Percentiles rank a stretch among this genome's conserved stretches.
Evolutionary conservation across 495 filamentous ascomycete species (phyloP).

Genomic region (Saxophila tyrrhenica): DNA sequence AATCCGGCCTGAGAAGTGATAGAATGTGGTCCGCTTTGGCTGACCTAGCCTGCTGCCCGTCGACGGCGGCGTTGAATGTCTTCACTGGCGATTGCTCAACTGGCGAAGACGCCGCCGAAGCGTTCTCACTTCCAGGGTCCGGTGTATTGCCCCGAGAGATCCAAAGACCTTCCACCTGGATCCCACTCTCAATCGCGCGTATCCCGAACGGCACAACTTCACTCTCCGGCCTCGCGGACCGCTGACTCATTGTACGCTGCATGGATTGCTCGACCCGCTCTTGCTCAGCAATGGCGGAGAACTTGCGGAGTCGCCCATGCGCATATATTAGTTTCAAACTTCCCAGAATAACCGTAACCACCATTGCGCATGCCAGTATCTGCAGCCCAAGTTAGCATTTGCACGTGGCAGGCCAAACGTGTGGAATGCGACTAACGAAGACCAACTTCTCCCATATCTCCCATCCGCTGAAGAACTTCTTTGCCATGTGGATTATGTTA

Average conservation of each 20-base stretch:
- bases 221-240: slow-evolving; percentile 16
- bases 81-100: slow-evolving; percentile 15
- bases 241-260: slow-evolving; percentile 20
- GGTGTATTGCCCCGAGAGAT: slow-evolving; percentile 58
- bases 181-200: slow-evolving; percentile 72
- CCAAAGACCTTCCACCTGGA: slow-evolving; percentile 84
- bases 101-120: slow-evolving; percentile 14
- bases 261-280: slow-evolving; percentile 42
- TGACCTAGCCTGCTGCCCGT: slow-evolving; percentile 12
- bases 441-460: slow-evolving; percentile 82
- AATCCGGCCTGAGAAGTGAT: no score
- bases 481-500: slow-evolving; percentile 4
- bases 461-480: slow-evolving; percentile 64
- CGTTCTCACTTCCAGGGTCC: slow-evolving; percentile 25
- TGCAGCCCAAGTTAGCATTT: slow-evolving; percentile 5
- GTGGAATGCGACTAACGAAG: slow-evolving; percentile 53
- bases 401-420: neutral
- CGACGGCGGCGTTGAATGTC: neutral
- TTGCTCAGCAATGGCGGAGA: slow-evolving; percentile 51
- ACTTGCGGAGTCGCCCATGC: slow-evolving; percentile 52
- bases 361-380: slow-evolving; percentile 25
- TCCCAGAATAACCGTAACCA: slow-evolving; percentile 37
- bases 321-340: slow-evolving; percentile 49
- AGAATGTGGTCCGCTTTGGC: no score
- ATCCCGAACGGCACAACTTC: slow-evolving; percentile 79